A percentile compares a stretch with the other conserved stretches of the same genome.
phyloP scores from a whole-genome alignment of 2,329 filamentous ascomycete genomes.

The Teratosphaeria zuluensis region DNA sequence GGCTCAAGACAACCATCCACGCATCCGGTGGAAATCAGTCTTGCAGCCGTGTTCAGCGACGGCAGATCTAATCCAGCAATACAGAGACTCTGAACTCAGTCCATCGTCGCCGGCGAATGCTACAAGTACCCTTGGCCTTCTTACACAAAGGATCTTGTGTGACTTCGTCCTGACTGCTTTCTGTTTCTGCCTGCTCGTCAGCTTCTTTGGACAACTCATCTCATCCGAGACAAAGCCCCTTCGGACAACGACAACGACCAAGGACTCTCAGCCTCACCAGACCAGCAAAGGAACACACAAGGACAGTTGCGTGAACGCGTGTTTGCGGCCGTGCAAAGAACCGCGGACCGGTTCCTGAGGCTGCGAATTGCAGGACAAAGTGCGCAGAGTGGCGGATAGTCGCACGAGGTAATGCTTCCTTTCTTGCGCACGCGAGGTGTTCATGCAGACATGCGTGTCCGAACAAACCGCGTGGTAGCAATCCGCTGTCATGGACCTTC shows the following conservation, averaged over 20 bases:
- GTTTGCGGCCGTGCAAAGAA: slow-evolving; percentile 17
- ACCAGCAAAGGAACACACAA: slow-evolving; percentile 15
- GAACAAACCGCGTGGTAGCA: slow-evolving; percentile 19
- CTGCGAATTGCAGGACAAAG: slow-evolving; percentile 15
- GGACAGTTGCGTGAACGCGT: slow-evolving; percentile 6
- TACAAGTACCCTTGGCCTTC: slow-evolving; percentile 24
- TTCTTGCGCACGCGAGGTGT: slow-evolving; percentile 7
- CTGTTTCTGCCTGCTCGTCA: slow-evolving; percentile 19
- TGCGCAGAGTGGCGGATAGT: slow-evolving; percentile 18
- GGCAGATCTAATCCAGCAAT: slow-evolving; percentile 1
- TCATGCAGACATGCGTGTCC: slow-evolving; percentile 19
- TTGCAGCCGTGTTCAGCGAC: slow-evolving; percentile 18
- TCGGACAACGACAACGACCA: slow-evolving; percentile 18
- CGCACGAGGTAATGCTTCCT: slow-evolving; percentile 19
- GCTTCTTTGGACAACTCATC: slow-evolving; percentile 6
- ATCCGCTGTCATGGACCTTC: slow-evolving; percentile 15
- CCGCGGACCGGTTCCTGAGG: slow-evolving; percentile 9
- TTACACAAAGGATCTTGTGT: slow-evolving; percentile 26
- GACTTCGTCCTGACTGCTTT: slow-evolving; percentile 19
- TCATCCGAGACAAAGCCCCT: slow-evolving; percentile 24
- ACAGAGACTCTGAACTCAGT: slow-evolving; percentile 10
- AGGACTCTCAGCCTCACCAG: slow-evolving; percentile 10
- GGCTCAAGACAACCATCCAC: slow-evolving; percentile 19
- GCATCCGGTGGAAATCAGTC: slow-evolving; percentile 20
- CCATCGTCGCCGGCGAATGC: slow-evolving; percentile 9